Conservation (phyloP, 208 protist species). For the Leptomonas seymouri region DNA sequence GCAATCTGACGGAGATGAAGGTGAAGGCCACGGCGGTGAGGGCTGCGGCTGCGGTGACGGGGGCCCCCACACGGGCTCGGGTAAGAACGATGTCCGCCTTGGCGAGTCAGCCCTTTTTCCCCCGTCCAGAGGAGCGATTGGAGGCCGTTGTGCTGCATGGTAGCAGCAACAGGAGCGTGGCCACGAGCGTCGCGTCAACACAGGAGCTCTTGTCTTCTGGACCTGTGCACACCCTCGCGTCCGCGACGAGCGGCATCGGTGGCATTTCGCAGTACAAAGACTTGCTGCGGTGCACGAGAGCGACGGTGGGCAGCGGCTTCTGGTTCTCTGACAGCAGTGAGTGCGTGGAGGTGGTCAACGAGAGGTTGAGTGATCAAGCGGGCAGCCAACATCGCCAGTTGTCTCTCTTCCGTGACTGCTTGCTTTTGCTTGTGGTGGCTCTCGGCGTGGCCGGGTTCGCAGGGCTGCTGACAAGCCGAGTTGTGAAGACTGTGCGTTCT, state of each 20-base stretch:
- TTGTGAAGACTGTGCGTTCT: slow-evolving; percentile 3
- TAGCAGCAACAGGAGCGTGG: not conserved
- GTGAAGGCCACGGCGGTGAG: not conserved
- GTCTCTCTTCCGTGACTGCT: not conserved
- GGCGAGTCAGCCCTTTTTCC: too few species aligned
- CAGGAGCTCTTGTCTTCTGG: not conserved
- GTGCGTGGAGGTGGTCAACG: slow-evolving; percentile 3
- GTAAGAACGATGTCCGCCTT: not conserved
- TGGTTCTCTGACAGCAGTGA: slow-evolving; percentile 8
- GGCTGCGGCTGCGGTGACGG: slow-evolving; percentile 23
- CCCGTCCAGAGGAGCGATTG: too few species aligned
- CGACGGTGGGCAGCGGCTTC: slow-evolving; percentile 4
- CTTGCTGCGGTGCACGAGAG: slow-evolving; percentile 11
- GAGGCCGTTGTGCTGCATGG: too few species aligned
- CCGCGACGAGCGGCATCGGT: not conserved
- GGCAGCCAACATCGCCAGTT: too few species aligned
- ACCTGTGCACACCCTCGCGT: not conserved
- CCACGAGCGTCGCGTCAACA: not conserved
- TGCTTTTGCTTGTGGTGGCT: not conserved
- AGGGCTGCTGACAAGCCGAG: not conserved
- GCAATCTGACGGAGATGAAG: not conserved
- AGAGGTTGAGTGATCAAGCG: not conserved
- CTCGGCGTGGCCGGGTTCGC: not conserved
- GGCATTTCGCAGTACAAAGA: slow-evolving; percentile 11
- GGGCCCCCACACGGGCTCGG: not conserved